Evolutionary conservation across 805 yeast genomes (phyloP).

Genomic region (Yarrowia deformans): DNA sequence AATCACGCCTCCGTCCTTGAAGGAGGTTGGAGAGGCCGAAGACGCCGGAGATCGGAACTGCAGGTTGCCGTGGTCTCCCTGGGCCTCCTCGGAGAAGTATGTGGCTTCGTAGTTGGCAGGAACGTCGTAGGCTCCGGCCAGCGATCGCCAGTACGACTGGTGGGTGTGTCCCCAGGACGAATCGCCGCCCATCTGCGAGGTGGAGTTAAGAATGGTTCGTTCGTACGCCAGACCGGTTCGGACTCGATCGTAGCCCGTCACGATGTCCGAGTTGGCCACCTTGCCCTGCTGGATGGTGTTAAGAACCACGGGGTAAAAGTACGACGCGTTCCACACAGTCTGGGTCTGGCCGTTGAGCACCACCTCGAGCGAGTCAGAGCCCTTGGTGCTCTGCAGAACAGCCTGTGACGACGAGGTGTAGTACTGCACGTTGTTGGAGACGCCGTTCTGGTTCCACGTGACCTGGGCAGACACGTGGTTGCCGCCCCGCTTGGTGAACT

Average conservation of each 20-base stretch:
- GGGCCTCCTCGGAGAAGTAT: constrained; percentile 30
- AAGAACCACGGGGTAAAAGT: constrained; percentile 30
- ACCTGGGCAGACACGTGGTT: constrained; percentile 3
- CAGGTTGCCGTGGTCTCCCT: constrained; percentile 17
- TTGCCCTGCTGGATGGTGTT: constrained; percentile 1
- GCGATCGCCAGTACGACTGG: constrained; percentile 30
- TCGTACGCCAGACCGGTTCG: constrained; percentile 7
- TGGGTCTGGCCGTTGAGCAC: constrained; percentile 11
- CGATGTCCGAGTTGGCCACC: constrained; percentile 7
- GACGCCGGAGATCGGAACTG: constrained; percentile 15
- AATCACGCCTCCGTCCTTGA: neutral
- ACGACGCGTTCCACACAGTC: constrained; percentile 22
- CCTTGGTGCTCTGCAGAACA: constrained; percentile 27
- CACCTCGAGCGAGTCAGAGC: constrained; percentile 7
- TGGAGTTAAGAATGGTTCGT: constrained; percentile 9
- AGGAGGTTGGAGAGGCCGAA: constrained; percentile 7
- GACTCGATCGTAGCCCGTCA: constrained; percentile 29
- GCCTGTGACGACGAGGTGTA: constrained; percentile 25
- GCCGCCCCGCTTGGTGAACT: constrained; percentile 1
- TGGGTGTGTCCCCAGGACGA: constrained; percentile 13
- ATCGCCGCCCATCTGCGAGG: constrained; percentile 3
- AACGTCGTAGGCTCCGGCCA: constrained; percentile 4
- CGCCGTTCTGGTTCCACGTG: constrained; percentile 27
- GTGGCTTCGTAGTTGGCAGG: constrained; percentile 12
- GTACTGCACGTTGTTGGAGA: constrained; percentile 28